Conservation (phyloP, 176 grass and related monocot genomes). For the Zea luxurians region DNA sequence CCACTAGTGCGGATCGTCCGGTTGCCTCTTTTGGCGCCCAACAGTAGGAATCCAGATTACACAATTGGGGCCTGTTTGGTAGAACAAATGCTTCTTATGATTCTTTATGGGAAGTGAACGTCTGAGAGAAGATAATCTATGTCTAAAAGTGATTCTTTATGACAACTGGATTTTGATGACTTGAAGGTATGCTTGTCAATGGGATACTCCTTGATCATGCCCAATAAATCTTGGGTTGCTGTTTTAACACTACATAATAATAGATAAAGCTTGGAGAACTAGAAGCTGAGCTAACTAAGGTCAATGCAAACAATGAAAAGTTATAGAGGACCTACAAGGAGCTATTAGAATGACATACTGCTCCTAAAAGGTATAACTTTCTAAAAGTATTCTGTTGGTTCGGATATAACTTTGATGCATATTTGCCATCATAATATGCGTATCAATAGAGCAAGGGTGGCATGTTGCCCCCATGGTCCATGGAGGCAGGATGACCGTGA, state of each 20-base stretch:
- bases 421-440: not conserved
- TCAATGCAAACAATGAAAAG: constrained; percentile 91
- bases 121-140: not conserved
- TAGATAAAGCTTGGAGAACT: constrained; percentile 84
- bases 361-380: constrained; percentile 68
- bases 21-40: too few species aligned
- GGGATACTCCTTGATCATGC: not conserved
- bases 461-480: too few species aligned
- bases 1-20: too few species aligned
- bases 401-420: constrained; percentile 6
- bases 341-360: constrained; percentile 69
- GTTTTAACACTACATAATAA: constrained; percentile 28
- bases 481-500: too few species aligned
- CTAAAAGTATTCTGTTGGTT: constrained; percentile 12
- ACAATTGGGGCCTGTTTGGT: not conserved
- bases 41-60: not conserved
- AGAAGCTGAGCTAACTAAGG: constrained; percentile 85
- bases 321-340: constrained; percentile 74
- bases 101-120: not conserved
- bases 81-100: not conserved
- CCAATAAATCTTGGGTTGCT: constrained; percentile 5
- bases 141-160: not conserved
- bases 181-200: constrained; percentile 52
- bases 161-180: constrained; percentile 60
- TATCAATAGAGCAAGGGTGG: not conserved